These are phyloP conservation scores for Mariannaea sp. DNA, from an alignment of 2,329 filamentous ascomycete genomes.

Conservation along the genomic window DNA sequence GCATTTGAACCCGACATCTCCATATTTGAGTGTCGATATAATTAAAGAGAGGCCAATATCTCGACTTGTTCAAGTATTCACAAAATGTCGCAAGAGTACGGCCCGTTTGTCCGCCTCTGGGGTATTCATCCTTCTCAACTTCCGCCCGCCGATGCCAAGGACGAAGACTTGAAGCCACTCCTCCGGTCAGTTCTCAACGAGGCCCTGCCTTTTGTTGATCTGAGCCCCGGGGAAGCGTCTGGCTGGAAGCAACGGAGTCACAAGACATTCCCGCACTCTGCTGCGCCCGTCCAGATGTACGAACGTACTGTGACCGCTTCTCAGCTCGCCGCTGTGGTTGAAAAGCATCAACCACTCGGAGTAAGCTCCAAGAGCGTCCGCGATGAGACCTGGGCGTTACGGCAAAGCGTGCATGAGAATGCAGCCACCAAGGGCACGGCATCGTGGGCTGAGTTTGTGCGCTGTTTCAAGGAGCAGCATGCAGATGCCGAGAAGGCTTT, in stretches of 20 bases:
- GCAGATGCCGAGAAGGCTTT: constrained; percentile 48
- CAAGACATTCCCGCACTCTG: constrained; percentile 53
- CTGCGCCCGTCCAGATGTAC: constrained; percentile 57
- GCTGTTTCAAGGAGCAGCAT: constrained; percentile 58
- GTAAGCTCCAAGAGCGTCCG: constrained; percentile 27
- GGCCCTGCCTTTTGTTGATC: constrained; percentile 62
- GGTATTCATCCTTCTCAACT: constrained; percentile 56
- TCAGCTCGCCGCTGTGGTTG: constrained; percentile 48
- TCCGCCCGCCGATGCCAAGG: constrained; percentile 46
- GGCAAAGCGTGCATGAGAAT: constrained; percentile 66
- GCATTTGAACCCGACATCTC: no score
- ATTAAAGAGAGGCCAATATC: no score
- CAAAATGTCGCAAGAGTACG: constrained; percentile 38
- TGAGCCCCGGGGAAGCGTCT: constrained; percentile 49
- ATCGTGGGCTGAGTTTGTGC: constrained; percentile 66
- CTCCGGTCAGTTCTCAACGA: constrained; percentile 60
- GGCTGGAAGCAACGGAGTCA: constrained; percentile 56
- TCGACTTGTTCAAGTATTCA: background rate
- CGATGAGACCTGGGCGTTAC: constrained; percentile 66
- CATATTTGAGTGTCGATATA: no score
- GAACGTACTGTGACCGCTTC: constrained; percentile 54
- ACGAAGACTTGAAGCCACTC: constrained; percentile 55
- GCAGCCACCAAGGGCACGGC: constrained; percentile 57
- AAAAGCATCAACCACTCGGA: constrained; percentile 39
- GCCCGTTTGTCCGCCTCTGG: constrained; percentile 59